phyloP scores from a whole-genome alignment of 1,284 basidiomycete species.

The Heterobasidion occidentale region DNA sequence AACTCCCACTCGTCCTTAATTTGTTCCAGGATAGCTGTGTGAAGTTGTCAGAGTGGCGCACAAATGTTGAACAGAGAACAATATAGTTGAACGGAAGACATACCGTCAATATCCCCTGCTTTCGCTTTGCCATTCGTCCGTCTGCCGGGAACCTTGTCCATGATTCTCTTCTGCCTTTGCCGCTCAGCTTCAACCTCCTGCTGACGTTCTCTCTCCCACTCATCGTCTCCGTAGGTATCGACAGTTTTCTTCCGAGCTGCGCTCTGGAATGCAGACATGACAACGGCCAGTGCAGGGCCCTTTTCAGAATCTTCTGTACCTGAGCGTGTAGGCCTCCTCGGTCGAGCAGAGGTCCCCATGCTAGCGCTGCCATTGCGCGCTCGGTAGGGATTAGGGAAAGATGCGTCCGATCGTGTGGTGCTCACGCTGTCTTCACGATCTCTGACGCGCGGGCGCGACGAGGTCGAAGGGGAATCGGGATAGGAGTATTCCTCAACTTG shows the following conservation, averaged over 20 bases:
- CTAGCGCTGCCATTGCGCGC: constrained; percentile 14
- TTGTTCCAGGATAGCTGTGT: constrained; percentile 70
- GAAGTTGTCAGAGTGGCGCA: background rate
- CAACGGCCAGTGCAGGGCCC: constrained; percentile 32
- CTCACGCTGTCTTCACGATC: constrained; percentile 19
- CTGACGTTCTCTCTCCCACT: constrained; percentile 43
- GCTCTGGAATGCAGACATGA: constrained; percentile 60
- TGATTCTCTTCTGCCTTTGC: constrained; percentile 53
- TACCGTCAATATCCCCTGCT: constrained; percentile 73
- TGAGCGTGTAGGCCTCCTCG: constrained; percentile 5
- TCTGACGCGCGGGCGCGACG: constrained; percentile 17
- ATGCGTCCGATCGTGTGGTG: constrained; percentile 16
- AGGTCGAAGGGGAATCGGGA: constrained; percentile 21
- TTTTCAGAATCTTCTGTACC: constrained; percentile 12
- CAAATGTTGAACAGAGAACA: constrained; percentile 5
- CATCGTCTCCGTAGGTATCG: constrained; percentile 36
- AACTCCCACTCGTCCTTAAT: constrained; percentile 89
- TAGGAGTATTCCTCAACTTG: constrained; percentile 22
- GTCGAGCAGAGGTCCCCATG: constrained; percentile 10
- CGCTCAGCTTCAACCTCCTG: constrained; percentile 54
- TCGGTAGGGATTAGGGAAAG: constrained; percentile 12
- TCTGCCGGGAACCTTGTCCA: constrained; percentile 56
- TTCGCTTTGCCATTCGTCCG: constrained; percentile 43
- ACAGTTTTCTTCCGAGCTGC: constrained; percentile 51
- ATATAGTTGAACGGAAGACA: constrained; percentile 16